Percentiles rank a stretch among this genome's conserved stretches.
phyloP scores from a whole-genome alignment of 2,329 filamentous ascomycete species.

The Coniochaeta sp. region DNA sequence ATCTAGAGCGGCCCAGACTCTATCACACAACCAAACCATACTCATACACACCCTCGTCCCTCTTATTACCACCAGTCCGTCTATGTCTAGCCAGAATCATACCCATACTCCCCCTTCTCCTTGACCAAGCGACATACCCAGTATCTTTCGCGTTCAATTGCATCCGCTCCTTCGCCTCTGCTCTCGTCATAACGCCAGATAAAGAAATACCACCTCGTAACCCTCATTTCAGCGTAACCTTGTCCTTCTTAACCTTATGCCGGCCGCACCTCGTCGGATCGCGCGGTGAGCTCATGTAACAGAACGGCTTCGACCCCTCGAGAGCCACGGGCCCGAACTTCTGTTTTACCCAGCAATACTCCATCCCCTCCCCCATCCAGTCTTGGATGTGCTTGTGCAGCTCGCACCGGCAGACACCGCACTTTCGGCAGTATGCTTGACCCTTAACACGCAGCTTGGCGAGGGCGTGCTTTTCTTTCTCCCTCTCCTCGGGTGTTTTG shows the following conservation, averaged over 20 bases:
- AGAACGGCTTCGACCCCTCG: constrained; percentile 40
- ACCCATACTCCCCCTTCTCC: neutral
- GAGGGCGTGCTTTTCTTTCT: constrained; percentile 23
- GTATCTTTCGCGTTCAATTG: constrained; percentile 1
- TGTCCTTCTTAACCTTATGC: constrained; percentile 32
- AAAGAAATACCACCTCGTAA: neutral
- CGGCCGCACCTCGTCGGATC: constrained; percentile 52
- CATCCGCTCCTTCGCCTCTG: constrained; percentile 2
- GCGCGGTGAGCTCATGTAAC: constrained; percentile 54
- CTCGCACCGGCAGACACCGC: constrained; percentile 54
- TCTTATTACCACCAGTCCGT: neutral
- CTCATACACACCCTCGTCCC: neutral
- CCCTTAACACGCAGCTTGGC: constrained; percentile 46
- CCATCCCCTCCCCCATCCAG: constrained; percentile 49
- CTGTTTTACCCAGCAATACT: constrained; percentile 55
- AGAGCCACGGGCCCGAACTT: constrained; percentile 45
- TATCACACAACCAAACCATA: neutral
- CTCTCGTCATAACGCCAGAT: constrained; percentile 4
- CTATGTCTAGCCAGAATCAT: too few relatives aligned
- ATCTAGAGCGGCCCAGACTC: too few relatives aligned
- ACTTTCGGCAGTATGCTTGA: constrained; percentile 57
- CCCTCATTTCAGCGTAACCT: constrained; percentile 12
- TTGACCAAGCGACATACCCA: neutral
- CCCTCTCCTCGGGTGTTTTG: constrained; percentile 7
- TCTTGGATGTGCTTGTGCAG: constrained; percentile 54